These are phyloP conservation scores for Marchantia paleacea DNA, from an alignment of 225 moss, liverwort and hornwort genomes.

Conservation along the genomic window DNA sequence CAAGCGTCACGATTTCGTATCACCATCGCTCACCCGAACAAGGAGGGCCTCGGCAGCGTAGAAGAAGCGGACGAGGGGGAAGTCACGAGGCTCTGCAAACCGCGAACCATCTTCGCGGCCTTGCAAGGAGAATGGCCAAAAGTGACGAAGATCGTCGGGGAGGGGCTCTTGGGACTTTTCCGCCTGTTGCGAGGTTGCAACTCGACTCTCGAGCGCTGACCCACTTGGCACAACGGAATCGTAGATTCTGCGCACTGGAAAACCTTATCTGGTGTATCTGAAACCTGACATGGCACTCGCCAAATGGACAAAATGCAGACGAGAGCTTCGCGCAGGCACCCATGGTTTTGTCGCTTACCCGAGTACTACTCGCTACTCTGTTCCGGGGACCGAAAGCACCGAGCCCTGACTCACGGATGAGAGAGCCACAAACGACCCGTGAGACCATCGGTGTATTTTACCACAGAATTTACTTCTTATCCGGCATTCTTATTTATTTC, in stretches of 20 bases:
- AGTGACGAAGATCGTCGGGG: background rate
- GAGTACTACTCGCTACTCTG: too few species aligned
- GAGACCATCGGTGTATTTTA: too few species aligned
- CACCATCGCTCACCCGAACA: constrained; percentile 4
- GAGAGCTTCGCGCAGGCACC: too few species aligned
- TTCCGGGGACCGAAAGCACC: too few species aligned
- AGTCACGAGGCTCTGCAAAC: background rate
- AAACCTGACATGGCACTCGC: constrained; percentile 14
- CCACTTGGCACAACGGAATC: constrained; percentile 1
- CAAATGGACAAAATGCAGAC: background rate
- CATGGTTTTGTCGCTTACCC: too few species aligned
- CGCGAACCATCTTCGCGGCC: background rate
- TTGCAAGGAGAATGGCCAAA: background rate
- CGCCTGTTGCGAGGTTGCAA: too few species aligned
- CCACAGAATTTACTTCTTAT: too few species aligned
- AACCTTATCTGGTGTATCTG: constrained; percentile 1
- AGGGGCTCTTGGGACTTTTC: background rate
- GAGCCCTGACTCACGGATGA: too few species aligned
- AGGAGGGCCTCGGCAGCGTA: background rate
- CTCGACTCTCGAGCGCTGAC: background rate
- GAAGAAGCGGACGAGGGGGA: background rate
- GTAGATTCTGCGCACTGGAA: background rate
- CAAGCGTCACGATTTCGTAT: background rate
- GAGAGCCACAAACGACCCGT: too few species aligned
- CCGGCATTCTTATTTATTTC: too few species aligned